Conservation (phyloP, 495 filamentous ascomycete genomes). For the Schizothecium vesticola region DNA sequence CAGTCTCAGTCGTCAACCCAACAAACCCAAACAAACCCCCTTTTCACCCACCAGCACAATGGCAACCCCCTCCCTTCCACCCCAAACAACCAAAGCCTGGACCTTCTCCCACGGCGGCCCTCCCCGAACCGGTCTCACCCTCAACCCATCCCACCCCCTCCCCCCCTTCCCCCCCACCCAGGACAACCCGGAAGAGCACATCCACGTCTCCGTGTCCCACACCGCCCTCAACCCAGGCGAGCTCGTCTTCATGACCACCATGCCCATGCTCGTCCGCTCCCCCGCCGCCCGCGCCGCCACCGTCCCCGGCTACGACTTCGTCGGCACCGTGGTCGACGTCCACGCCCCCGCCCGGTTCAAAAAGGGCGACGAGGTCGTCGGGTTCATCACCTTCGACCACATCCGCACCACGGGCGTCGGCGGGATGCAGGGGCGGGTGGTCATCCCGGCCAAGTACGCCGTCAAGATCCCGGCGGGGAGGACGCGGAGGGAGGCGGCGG, state of each 20-base stretch:
- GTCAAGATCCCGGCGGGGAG: slow-evolving; percentile 21
- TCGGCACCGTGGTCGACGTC: slow-evolving; percentile 26
- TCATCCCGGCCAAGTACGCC: slow-evolving; percentile 23
- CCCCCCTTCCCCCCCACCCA: slow-evolving; percentile 9
- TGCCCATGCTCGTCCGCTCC: slow-evolving; percentile 30
- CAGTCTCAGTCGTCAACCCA: background rate
- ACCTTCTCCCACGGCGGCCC: slow-evolving; percentile 15
- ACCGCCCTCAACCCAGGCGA: slow-evolving; percentile 39
- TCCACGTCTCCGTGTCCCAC: slow-evolving; percentile 35
- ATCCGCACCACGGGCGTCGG: slow-evolving; percentile 26
- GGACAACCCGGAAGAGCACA: slow-evolving; percentile 12
- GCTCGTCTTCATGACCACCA: slow-evolving; percentile 28
- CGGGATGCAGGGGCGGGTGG: slow-evolving; percentile 31
- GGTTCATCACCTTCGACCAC: slow-evolving; percentile 23
- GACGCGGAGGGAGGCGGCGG: slow-evolving; percentile 24
- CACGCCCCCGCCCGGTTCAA: slow-evolving; percentile 18
- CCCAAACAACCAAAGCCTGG: slow-evolving; percentile 19
- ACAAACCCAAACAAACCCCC: slow-evolving; percentile 1
- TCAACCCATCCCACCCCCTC: slow-evolving; percentile 20
- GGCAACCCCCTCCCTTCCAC: background rate
- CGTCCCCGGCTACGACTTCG: slow-evolving; percentile 37
- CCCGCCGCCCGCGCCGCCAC: slow-evolving; percentile 20
- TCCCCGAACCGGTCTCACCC: slow-evolving; percentile 15
- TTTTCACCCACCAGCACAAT: background rate
- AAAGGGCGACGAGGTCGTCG: slow-evolving; percentile 29